Evolutionary conservation across 139 green algal species (phyloP).

Genomic region (Zygnema cylindricum): DNA sequence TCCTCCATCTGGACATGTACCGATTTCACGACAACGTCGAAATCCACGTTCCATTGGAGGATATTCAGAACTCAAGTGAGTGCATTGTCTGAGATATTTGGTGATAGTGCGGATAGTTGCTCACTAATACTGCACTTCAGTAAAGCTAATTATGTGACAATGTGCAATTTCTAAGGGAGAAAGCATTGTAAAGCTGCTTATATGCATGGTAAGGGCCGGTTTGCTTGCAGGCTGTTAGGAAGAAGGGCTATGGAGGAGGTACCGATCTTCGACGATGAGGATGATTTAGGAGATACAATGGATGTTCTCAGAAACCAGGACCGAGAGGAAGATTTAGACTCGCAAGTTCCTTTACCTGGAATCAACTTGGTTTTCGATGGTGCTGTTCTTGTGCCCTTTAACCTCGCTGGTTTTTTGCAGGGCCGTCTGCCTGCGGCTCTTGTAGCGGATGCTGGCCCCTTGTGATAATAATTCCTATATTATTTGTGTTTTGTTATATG

Average conservation of each 20-base stretch:
- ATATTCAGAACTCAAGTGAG: too few species aligned
- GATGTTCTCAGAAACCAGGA: not conserved
- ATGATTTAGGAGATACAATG: not conserved
- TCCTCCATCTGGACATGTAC: not conserved
- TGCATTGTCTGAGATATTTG: too few species aligned
- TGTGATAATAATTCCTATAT: slow-evolving; percentile 6
- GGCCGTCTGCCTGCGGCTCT: slow-evolving; percentile 52
- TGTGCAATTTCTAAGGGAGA: too few species aligned
- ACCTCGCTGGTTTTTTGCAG: slow-evolving; percentile 67
- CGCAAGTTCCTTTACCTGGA: slow-evolving; percentile 65
- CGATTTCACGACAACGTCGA: not conserved
- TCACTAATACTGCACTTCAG: too few species aligned
- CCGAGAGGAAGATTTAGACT: not conserved
- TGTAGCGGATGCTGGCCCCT: slow-evolving; percentile 36
- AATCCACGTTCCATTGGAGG: too few species aligned
- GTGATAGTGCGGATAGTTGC: too few species aligned
- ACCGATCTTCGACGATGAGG: not conserved
- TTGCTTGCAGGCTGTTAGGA: not conserved
- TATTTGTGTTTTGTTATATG: not conserved
- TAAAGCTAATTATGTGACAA: too few species aligned
- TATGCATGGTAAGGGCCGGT: too few species aligned
- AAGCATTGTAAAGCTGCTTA: too few species aligned
- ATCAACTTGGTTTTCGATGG: slow-evolving; percentile 74
- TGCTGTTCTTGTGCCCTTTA: slow-evolving; percentile 46
- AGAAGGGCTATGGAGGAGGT: not conserved